These are phyloP conservation scores for Aspergillus arachidicola DNA, from an alignment of 2,329 filamentous ascomycete species.

Conservation along the genomic window DNA sequence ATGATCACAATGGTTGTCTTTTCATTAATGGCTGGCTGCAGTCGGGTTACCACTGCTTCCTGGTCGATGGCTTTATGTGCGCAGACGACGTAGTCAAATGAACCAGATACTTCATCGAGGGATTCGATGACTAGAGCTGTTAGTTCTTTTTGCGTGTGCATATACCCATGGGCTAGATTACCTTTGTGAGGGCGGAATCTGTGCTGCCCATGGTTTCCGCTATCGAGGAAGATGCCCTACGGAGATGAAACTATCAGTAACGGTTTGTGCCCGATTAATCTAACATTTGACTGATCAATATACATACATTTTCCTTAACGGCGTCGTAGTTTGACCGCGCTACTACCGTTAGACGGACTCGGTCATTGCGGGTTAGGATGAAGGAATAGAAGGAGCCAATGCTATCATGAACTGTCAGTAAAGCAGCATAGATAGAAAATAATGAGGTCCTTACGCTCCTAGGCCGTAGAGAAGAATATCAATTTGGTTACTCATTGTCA, in stretches of 20 bases:
- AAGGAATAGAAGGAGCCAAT: conserved; percentile 63
- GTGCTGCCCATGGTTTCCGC: conserved; percentile 45
- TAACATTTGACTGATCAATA: too few relatives aligned
- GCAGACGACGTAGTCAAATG: conserved; percentile 43
- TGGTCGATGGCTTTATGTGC: conserved; percentile 48
- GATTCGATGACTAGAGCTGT: conserved; percentile 40
- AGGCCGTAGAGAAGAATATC: conserved; percentile 56
- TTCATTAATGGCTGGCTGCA: conserved; percentile 39
- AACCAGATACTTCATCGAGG: conserved; percentile 34
- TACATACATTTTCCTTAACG: conserved; percentile 40
- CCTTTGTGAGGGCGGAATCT: conserved; percentile 36
- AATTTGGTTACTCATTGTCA: conserved; percentile 33
- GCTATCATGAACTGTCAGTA: conserved; percentile 33
- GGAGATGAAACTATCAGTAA: neutral
- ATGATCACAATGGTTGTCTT: conserved; percentile 43
- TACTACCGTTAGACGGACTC: conserved; percentile 45
- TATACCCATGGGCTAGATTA: conserved; percentile 19
- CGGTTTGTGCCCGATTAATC: neutral
- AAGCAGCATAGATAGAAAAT: neutral
- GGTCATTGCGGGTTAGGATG: conserved; percentile 47
- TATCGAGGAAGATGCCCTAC: conserved; percentile 45
- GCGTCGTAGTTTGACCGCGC: conserved; percentile 50
- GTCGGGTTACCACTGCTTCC: conserved; percentile 38
- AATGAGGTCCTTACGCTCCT: conserved; percentile 50
- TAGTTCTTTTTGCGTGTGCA: neutral